phyloP scores from a whole-genome alignment of 768 basidiomycete genomes.

The Phanerochaete carnosa region DNA sequence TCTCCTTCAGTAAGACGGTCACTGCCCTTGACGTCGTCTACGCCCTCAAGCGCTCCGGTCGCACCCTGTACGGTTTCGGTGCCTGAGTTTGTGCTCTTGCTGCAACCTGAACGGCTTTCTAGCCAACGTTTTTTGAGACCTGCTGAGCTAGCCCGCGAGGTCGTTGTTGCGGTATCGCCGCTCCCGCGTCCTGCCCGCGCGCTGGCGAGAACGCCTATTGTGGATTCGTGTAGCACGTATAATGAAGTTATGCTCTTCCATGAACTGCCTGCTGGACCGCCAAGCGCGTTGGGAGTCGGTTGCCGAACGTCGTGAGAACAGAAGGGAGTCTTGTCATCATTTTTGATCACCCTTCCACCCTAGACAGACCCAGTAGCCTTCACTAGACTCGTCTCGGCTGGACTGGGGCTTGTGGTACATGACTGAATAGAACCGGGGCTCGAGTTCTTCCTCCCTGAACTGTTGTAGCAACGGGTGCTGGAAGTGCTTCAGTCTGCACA shows the following conservation, averaged over 20 bases:
- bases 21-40: constrained; percentile 49
- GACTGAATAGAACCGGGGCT: constrained; percentile 64
- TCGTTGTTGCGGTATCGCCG: too few species aligned
- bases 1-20: constrained; percentile 29
- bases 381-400: constrained; percentile 73
- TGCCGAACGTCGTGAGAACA: neutral
- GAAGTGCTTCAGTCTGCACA: constrained; percentile 78
- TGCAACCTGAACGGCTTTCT: constrained; percentile 4
- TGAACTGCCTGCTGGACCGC: too few species aligned
- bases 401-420: constrained; percentile 76
- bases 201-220: neutral
- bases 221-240: neutral
- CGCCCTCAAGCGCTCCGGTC: constrained; percentile 43
- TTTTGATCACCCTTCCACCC: constrained; percentile 47
- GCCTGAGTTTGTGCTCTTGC: constrained; percentile 21
- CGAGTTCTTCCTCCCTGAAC: constrained; percentile 61
- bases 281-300: too few species aligned
- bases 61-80: constrained; percentile 59
- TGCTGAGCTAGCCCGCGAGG: neutral
- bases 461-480: constrained; percentile 62
- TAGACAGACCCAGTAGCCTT: constrained; percentile 84
- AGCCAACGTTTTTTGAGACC: neutral
- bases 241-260: too few species aligned
- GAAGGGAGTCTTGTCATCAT: neutral
- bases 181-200: too few species aligned